These are phyloP conservation scores for Corylus avellana DNA, from an alignment of 306 rosid genomes.

Conservation along the genomic window DNA sequence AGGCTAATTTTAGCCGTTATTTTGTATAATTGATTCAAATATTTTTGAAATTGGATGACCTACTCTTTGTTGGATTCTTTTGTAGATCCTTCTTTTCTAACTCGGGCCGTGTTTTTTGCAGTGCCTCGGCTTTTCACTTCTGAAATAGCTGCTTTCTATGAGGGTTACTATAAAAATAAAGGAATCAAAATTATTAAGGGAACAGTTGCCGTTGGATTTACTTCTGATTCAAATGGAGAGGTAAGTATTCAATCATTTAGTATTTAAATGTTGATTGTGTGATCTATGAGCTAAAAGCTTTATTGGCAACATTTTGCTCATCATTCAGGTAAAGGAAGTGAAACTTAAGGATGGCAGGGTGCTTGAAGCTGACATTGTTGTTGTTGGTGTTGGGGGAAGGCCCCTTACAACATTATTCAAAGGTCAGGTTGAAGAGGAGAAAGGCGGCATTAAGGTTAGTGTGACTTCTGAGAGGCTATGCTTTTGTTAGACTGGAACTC, in stretches of 20 bases:
- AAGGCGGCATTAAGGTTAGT: conserved; percentile 92
- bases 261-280: not conserved
- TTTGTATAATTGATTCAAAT: not conserved
- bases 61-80: not conserved
- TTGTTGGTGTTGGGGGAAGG: conserved; percentile 93
- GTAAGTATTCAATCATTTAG: conserved; percentile 34
- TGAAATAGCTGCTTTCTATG: conserved; percentile 84
- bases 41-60: not conserved
- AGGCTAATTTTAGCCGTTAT: conserved; percentile 1
- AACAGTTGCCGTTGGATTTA: conserved; percentile 87
- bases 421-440: conserved; percentile 95
- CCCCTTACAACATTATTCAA: conserved; percentile 77
- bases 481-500: not conserved
- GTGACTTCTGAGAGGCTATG: not conserved
- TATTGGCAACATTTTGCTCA: not conserved
- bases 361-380: conserved; percentile 91
- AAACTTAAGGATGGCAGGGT: conserved; percentile 88
- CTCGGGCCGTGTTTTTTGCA: conserved; percentile 38
- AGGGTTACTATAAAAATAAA: conserved; percentile 75
- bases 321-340: conserved; percentile 84
- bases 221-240: conserved; percentile 75
- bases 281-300: not conserved
- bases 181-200: conserved; percentile 87
- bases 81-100: conserved; percentile 6
- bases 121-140: conserved; percentile 98